Percentiles rank a stretch among this genome's conserved stretches.
phyloP scores from a whole-genome alignment of 371 early-diverging fungal species.

The Saksenaea oblongispora region DNA sequence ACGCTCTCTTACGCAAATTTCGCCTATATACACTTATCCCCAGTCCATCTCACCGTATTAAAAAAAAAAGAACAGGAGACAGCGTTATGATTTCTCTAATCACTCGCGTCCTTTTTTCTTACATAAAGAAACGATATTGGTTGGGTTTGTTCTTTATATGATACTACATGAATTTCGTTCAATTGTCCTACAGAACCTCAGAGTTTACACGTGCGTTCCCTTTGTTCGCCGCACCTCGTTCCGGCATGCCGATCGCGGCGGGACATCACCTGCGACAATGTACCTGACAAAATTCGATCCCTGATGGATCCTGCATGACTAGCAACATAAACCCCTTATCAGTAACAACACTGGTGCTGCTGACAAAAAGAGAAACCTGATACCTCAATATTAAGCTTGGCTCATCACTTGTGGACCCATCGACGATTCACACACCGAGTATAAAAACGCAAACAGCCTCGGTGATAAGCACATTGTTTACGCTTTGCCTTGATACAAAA shows the following conservation, averaged over 20 bases:
- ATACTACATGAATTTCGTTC: neutral
- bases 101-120: neutral
- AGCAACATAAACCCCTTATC: conserved; percentile 6
- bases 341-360: neutral
- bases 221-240: conserved; percentile 3
- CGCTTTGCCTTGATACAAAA: conserved; percentile 2
- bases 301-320: conserved; percentile 1
- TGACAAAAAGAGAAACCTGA: neutral
- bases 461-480: conserved; percentile 16
- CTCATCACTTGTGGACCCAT: neutral
- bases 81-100: neutral
- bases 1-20: conserved; percentile 1
- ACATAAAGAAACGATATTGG: neutral
- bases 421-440: neutral
- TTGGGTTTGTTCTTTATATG: neutral
- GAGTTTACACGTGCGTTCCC: neutral
- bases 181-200: neutral
- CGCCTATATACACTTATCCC: neutral
- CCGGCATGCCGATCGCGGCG: conserved; percentile 6
- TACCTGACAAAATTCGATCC: neutral
- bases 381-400: neutral
- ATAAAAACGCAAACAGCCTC: conserved; percentile 6
- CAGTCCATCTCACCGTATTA: conserved; percentile 4
- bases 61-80: neutral
- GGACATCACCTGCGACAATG: neutral